phyloP scores from a whole-genome alignment of 305 asterid species.

The Ruellia speciosa region DNA sequence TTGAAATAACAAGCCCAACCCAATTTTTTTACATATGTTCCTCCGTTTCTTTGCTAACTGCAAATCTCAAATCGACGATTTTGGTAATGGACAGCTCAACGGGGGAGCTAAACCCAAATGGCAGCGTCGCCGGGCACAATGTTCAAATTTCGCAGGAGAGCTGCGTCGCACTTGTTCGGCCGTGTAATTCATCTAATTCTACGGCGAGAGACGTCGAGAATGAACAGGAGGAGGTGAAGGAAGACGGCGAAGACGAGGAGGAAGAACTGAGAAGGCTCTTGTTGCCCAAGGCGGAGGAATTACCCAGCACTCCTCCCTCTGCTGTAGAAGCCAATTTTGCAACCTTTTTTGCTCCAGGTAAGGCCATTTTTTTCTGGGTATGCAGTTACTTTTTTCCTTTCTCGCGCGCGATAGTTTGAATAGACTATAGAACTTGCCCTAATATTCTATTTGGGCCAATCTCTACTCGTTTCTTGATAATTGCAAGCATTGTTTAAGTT shows the following conservation, averaged over 20 bases:
- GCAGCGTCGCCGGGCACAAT: constrained; percentile 15
- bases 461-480: not conserved
- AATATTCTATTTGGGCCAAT: not conserved
- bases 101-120: constrained; percentile 28
- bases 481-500: not conserved
- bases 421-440: not conserved
- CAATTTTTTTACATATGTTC: not conserved
- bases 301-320: constrained; percentile 62
- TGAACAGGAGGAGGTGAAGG: constrained; percentile 16
- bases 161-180: constrained; percentile 9
- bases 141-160: constrained; percentile 19
- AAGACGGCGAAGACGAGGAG: constrained; percentile 27
- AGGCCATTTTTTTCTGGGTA: not conserved
- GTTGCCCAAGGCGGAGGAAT: constrained; percentile 50
- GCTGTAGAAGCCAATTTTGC: constrained; percentile 60
- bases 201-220: constrained; percentile 11
- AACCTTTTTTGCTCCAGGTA: constrained; percentile 66
- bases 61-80: not conserved
- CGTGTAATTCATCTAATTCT: constrained; percentile 17
- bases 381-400: not conserved
- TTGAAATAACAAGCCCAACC: not conserved
- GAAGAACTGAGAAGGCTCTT: constrained; percentile 54
- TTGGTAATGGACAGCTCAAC: constrained; percentile 9
- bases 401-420: not conserved
- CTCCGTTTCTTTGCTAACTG: too few relatives aligned